Conservation (phyloP, 192 early-diverging fungal species). For the Funneliformis geosporum region DNA sequence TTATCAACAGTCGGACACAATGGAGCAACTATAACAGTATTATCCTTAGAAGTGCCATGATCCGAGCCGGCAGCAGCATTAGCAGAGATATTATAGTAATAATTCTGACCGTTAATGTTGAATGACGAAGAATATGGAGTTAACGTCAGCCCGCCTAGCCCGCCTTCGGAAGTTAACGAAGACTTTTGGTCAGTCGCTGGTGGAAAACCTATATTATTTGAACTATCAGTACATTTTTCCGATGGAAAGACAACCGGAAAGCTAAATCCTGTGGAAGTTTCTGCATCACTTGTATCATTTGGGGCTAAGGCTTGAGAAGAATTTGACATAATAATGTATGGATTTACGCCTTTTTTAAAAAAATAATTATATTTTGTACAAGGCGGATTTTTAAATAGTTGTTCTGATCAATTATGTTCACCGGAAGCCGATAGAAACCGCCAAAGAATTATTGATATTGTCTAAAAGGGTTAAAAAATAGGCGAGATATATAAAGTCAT, state of each 20-base stretch:
- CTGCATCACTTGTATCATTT: neutral
- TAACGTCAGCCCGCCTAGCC: neutral
- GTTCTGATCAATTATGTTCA: neutral
- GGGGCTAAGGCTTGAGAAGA: neutral
- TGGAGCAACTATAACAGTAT: neutral
- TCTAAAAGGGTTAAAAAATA: neutral
- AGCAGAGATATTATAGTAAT: neutral
- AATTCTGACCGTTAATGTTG: neutral
- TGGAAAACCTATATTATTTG: neutral
- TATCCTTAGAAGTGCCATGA: neutral
- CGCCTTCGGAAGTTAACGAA: neutral
- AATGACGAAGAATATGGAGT: neutral
- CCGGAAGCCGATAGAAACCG: neutral
- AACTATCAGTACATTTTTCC: neutral
- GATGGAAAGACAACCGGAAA: neutral
- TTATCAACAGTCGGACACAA: neutral
- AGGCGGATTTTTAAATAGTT: neutral
- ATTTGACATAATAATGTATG: neutral
- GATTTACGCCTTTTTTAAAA: neutral
- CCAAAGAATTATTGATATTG: conserved; percentile 6
- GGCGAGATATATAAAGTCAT: no score
- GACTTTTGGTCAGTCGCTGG: neutral
- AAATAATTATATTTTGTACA: neutral
- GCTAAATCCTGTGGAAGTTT: neutral
- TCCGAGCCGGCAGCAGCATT: neutral